These are phyloP conservation scores for Terfezia claveryi DNA, from an alignment of 495 filamentous ascomycete genomes.

Conservation along the genomic window DNA sequence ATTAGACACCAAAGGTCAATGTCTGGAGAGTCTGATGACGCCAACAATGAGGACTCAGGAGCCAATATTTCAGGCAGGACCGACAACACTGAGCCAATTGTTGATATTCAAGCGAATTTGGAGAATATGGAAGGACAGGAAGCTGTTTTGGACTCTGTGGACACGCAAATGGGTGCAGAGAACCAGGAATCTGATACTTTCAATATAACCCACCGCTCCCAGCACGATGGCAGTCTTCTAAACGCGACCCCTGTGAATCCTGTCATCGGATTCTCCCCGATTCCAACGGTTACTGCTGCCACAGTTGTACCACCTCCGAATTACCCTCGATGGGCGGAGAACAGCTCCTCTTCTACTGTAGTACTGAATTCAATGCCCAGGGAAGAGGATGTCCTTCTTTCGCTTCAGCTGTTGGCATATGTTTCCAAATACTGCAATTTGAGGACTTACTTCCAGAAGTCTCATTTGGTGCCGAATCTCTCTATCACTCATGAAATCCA, in stretches of 20 bases:
- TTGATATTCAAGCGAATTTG: slow-evolving; percentile 56
- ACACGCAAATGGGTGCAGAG: slow-evolving; percentile 56
- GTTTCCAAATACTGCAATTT: slow-evolving; percentile 98
- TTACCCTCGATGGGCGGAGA: slow-evolving; percentile 53
- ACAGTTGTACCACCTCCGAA: slow-evolving; percentile 41
- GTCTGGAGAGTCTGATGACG: slow-evolving; percentile 70
- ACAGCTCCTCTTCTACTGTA: slow-evolving; percentile 37
- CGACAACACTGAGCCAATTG: slow-evolving; percentile 48
- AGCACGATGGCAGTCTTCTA: slow-evolving; percentile 70
- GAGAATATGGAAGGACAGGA: slow-evolving; percentile 52
- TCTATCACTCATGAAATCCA: slow-evolving; percentile 71
- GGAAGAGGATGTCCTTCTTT: slow-evolving; percentile 95
- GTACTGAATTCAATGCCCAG: slow-evolving; percentile 74
- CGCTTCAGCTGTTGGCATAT: slow-evolving; percentile 88
- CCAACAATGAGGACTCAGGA: slow-evolving; percentile 42
- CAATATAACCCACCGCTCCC: slow-evolving; percentile 82
- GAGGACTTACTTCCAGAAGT: slow-evolving; percentile 79
- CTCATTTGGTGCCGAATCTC: slow-evolving; percentile 78
- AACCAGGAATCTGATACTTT: slow-evolving; percentile 70
- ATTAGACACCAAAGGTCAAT: slow-evolving; percentile 74
- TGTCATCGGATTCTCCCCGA: slow-evolving; percentile 53
- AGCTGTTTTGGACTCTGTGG: slow-evolving; percentile 53
- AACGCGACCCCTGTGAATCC: slow-evolving; percentile 39
- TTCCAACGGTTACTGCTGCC: slow-evolving; percentile 38
- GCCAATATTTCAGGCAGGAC: slow-evolving; percentile 41